Conservation (phyloP, 2,329 filamentous ascomycete species). For the Trematosphaeria pertusa region DNA sequence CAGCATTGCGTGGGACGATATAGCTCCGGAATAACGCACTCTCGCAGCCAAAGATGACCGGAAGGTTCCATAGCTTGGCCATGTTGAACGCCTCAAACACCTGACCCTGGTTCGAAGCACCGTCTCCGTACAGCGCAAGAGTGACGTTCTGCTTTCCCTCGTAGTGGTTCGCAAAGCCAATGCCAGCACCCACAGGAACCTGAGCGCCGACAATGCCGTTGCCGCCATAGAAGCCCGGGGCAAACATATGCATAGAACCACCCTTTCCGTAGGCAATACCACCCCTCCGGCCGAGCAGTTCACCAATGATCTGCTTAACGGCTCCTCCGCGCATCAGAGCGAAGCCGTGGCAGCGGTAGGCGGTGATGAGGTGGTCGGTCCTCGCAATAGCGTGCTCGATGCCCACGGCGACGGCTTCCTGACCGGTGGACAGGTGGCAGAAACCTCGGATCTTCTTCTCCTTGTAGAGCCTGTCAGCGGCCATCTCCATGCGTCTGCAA, state of each 20-base stretch:
- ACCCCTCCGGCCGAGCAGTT: conserved; percentile 91
- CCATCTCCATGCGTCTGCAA: conserved; percentile 97
- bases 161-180: conserved; percentile 98
- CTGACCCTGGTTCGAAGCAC: conserved; percentile 98
- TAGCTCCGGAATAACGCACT: conserved; percentile 67
- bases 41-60: conserved; percentile 95
- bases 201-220: conserved; percentile 99
- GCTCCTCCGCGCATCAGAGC: conserved; percentile 93
- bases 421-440: conserved; percentile 97
- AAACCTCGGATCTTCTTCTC: conserved; percentile 99
- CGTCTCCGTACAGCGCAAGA: conserved; percentile 94
- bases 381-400: conserved; percentile 96
- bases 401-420: conserved; percentile 95
- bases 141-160: conserved; percentile 83
- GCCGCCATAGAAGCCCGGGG: conserved; percentile 95
- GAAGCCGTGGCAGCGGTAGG: conserved; percentile 99
- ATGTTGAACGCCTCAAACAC: conserved; percentile 99
- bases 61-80: conserved; percentile 98
- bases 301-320: conserved; percentile 92
- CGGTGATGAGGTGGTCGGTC: conserved; percentile 93
- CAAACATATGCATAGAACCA: conserved; percentile 99
- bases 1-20: conserved; percentile 25
- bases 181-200: conserved; percentile 94
- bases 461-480: conserved; percentile 98
- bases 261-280: conserved; percentile 99